phyloP scores from a whole-genome alignment of 2,329 filamentous ascomycete species.

The Grosmannia clavigera region DNA sequence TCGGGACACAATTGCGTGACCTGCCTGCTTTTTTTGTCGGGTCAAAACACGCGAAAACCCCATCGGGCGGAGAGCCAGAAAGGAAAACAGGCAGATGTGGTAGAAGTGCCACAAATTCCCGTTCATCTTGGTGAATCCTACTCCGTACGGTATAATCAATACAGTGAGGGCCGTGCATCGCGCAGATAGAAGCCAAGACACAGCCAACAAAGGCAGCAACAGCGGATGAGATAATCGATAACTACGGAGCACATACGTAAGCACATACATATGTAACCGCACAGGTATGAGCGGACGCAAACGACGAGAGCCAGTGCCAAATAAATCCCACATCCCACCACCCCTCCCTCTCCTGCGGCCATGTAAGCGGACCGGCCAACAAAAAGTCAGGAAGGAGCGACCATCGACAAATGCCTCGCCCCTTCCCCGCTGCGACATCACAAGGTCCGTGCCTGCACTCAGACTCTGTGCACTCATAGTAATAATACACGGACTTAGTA shows the following conservation, averaged over 20 bases:
- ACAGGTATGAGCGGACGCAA: not conserved
- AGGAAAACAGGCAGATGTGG: too few species aligned
- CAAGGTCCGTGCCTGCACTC: not conserved
- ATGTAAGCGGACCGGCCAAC: not conserved
- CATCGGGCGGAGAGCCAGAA: too few species aligned
- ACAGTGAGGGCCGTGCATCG: too few species aligned
- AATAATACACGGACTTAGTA: too few species aligned
- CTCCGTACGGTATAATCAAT: too few species aligned
- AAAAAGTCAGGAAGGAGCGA: not conserved
- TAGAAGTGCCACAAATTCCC: too few species aligned
- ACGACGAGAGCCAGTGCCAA: not conserved
- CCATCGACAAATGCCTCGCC: not conserved
- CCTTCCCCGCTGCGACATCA: not conserved
- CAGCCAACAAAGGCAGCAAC: not conserved
- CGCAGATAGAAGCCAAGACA: not conserved
- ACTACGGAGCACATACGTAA: too few species aligned
- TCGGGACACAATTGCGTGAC: not conserved
- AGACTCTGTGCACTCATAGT: too few species aligned
- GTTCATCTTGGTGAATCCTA: too few species aligned
- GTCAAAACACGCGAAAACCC: too few species aligned
- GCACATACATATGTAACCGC: not conserved
- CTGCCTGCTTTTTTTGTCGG: not conserved
- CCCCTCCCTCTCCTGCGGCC: not conserved
- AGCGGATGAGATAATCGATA: not conserved
- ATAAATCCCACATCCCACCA: not conserved